Percentiles rank a stretch among this genome's conserved stretches.
Conservation (phyloP, 208 protist genomes). For the Trypanosomatidae sp. region DNA sequence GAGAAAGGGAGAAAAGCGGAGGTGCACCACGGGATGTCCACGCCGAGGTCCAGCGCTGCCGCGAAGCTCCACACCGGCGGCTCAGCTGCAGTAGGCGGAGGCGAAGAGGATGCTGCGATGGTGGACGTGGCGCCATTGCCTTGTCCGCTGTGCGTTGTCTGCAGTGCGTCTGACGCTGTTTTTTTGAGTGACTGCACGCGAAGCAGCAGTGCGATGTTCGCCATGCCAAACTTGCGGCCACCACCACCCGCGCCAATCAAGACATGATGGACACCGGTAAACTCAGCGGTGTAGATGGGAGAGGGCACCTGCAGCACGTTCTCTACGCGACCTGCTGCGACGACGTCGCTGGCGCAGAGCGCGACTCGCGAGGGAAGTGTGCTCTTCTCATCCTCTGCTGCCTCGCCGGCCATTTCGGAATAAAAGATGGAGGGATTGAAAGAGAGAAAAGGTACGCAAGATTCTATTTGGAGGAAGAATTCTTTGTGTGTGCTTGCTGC, state of each 20-base stretch:
- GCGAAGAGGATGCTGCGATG: too few species aligned
- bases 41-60: constrained; percentile 58
- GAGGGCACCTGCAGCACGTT: constrained; percentile 73
- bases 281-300: constrained; percentile 74
- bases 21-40: constrained; percentile 82
- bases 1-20: constrained; percentile 60
- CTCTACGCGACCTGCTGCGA: constrained; percentile 39
- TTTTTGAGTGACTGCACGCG: constrained; percentile 35
- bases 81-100: too few species aligned
- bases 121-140: too few species aligned
- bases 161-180: too few species aligned
- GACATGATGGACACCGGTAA: constrained; percentile 59
- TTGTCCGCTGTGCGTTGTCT: too few species aligned
- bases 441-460: too few species aligned
- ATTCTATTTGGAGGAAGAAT: too few species aligned
- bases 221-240: constrained; percentile 83
- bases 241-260: constrained; percentile 80
- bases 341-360: constrained; percentile 35
- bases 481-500: too few species aligned
- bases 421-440: too few species aligned
- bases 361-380: constrained; percentile 11
- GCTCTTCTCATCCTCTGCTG: too few species aligned
- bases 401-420: too few species aligned
- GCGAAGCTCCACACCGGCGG: constrained; percentile 56
- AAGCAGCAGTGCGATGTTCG: constrained; percentile 70